Conservation (phyloP, 2,329 filamentous ascomycete genomes). For the Colletotrichum phormii region DNA sequence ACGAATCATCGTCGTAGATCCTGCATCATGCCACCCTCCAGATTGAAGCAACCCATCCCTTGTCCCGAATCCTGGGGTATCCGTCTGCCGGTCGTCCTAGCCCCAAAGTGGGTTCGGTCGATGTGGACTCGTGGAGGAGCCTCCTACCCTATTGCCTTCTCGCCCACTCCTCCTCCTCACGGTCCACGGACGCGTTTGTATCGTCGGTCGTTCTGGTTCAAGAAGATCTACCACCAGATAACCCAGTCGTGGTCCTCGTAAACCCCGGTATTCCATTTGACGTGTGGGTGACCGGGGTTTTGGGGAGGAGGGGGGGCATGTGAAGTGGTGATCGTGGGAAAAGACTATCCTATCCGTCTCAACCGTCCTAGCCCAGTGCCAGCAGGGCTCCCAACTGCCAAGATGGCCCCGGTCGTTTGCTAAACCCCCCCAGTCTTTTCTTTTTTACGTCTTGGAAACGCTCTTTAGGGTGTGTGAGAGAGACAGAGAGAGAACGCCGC, state of each 20-base stretch:
- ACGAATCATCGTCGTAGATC: constrained; percentile 22
- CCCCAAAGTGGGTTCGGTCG: neutral
- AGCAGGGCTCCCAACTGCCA: constrained; percentile 21
- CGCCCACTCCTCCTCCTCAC: neutral
- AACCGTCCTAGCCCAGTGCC: neutral
- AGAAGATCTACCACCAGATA: neutral
- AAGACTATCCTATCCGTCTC: constrained; percentile 14
- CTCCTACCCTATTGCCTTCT: no score
- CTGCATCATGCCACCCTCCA: neutral
- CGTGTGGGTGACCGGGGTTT: neutral
- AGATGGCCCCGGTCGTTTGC: neutral
- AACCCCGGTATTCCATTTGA: neutral
- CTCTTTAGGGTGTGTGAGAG: neutral
- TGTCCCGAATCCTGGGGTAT: constrained; percentile 13
- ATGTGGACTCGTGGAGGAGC: neutral
- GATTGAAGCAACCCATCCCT: constrained; percentile 16
- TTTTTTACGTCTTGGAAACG: neutral
- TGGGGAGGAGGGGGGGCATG: no score
- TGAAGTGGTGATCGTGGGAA: neutral
- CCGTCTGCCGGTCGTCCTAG: constrained; percentile 10
- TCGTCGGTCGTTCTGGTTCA: neutral
- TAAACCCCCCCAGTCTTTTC: constrained; percentile 8
- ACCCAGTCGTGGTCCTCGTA: neutral
- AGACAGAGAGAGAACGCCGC: neutral
- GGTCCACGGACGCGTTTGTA: neutral